phyloP scores from a whole-genome alignment of 176 grass and related monocot species.

The Chloris gayana region DNA sequence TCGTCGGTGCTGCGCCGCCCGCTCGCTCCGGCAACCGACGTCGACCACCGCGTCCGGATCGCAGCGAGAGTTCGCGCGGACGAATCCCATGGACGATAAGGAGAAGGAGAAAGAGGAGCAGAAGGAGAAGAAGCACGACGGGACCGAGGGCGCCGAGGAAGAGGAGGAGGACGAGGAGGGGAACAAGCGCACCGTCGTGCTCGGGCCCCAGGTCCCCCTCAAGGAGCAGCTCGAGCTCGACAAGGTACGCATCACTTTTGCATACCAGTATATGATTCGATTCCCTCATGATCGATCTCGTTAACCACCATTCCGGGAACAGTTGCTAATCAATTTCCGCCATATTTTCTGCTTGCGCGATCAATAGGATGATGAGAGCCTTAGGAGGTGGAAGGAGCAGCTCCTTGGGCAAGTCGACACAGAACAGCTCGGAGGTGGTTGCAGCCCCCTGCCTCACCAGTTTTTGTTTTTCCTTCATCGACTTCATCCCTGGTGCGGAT shows the following conservation, averaged over 20 bases:
- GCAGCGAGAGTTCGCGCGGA: neutral
- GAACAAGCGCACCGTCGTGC: conserved; percentile 55
- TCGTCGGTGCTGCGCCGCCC: neutral
- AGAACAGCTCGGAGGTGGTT: conserved; percentile 69
- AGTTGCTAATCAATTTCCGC: neutral
- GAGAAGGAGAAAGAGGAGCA: conserved; percentile 45
- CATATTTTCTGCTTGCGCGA: neutral
- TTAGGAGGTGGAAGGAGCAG: conserved; percentile 58
- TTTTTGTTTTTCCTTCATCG: neutral
- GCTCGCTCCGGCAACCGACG: no score
- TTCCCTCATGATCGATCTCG: neutral
- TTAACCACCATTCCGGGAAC: neutral
- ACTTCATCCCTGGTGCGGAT: neutral
- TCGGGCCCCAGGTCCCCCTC: conserved; percentile 78
- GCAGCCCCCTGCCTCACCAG: neutral
- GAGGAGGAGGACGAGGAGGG: conserved; percentile 65
- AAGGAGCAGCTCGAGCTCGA: conserved; percentile 92
- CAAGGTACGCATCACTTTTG: conserved; percentile 53
- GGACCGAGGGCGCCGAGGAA: conserved; percentile 46
- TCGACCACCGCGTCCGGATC: no score
- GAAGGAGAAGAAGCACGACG: conserved; percentile 40
- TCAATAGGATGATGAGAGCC: conserved; percentile 51
- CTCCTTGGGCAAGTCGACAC: conserved; percentile 54
- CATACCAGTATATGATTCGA: neutral
- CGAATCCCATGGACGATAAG: conserved; percentile 41